Percentiles rank a stretch among this genome's conserved stretches.
Evolutionary conservation across 2,329 filamentous ascomycete species (phyloP).

Genomic region (Alternaria viburni): DNA sequence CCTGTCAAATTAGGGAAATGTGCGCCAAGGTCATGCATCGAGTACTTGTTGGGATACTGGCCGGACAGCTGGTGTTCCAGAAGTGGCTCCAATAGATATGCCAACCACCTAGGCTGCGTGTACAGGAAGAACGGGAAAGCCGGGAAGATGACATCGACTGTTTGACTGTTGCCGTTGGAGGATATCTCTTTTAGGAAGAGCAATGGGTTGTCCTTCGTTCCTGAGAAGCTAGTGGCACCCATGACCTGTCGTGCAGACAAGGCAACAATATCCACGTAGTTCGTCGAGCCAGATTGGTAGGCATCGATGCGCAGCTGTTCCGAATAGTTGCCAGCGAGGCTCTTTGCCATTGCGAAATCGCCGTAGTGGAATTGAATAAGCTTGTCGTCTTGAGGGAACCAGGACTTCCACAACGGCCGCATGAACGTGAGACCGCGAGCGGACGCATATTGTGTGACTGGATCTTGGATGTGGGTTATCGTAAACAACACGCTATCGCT

Average conservation of each 20-base stretch:
- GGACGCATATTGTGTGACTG: constrained; percentile 79
- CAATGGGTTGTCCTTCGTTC: constrained; percentile 72
- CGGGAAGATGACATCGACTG: constrained; percentile 86
- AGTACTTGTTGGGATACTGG: constrained; percentile 82
- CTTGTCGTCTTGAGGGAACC: constrained; percentile 68
- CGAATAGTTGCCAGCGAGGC: constrained; percentile 75
- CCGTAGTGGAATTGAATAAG: constrained; percentile 77
- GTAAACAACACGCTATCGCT: constrained; percentile 70
- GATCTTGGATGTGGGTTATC: constrained; percentile 76
- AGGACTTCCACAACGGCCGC: constrained; percentile 80
- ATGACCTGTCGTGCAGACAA: constrained; percentile 81
- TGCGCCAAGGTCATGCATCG: constrained; percentile 76
- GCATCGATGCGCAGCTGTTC: constrained; percentile 73
- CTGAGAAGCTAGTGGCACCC: constrained; percentile 76
- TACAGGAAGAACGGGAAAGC: constrained; percentile 87
- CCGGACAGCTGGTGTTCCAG: constrained; percentile 82
- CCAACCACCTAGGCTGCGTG: constrained; percentile 80
- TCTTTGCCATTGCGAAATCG: constrained; percentile 70
- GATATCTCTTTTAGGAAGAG: constrained; percentile 87
- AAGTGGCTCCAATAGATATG: constrained; percentile 78
- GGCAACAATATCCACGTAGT: constrained; percentile 78
- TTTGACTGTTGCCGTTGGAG: constrained; percentile 84
- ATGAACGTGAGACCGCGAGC: constrained; percentile 77
- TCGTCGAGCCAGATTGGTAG: constrained; percentile 73
- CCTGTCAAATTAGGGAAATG: constrained; percentile 80